A percentile compares a stretch with the other conserved stretches of the same genome.
Evolutionary conservation across 768 basidiomycete genomes (phyloP).

Genomic region (Tricholoma saponaceum): DNA sequence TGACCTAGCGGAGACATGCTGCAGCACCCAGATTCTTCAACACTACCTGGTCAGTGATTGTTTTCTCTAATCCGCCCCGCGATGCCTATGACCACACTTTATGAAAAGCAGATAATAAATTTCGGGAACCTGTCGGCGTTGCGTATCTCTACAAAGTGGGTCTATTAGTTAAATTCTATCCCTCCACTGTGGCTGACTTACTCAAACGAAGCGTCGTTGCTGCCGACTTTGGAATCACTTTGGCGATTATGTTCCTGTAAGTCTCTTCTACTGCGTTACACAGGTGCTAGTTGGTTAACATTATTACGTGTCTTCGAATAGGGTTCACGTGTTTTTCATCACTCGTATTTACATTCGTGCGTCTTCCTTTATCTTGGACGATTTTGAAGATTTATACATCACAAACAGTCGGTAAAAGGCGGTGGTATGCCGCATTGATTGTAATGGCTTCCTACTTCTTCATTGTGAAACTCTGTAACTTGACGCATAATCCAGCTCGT

Average conservation of each 20-base stretch:
- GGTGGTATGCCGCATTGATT: neutral
- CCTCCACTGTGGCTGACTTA: neutral
- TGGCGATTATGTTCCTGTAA: neutral
- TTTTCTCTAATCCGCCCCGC: too few relatives aligned
- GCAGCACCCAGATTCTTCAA: neutral
- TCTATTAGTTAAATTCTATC: neutral
- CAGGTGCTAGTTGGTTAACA: too few relatives aligned
- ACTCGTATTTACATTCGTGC: neutral
- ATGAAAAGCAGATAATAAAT: neutral
- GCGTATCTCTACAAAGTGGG: neutral
- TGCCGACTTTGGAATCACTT: neutral
- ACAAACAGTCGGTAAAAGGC: neutral
- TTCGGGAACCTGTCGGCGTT: conserved; percentile 1
- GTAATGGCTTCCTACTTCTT: neutral
- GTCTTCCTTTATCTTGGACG: neutral
- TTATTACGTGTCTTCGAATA: neutral
- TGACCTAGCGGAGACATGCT: conserved; percentile 2
- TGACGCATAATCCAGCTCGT: neutral
- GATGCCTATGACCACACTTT: neutral
- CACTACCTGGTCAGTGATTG: neutral
- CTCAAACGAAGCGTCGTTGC: neutral
- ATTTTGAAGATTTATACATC: neutral
- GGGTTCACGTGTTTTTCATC: neutral
- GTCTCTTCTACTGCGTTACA: neutral
- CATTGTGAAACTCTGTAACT: neutral